phyloP scores from a whole-genome alignment of 805 yeast species.

The Pichia eremophila region DNA sequence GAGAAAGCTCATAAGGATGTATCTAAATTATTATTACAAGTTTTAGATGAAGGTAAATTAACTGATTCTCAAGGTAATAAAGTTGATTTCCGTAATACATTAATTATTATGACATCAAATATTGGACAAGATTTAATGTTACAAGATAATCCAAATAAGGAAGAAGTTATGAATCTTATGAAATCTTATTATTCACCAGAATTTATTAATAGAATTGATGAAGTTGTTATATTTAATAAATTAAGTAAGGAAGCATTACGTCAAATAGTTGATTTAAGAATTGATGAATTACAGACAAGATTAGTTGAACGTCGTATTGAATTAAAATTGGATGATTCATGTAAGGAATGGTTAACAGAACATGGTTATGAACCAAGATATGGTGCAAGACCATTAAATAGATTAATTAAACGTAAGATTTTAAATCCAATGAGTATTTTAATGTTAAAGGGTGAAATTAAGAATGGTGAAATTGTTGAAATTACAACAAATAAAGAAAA shows the following conservation, averaged over 20 bases:
- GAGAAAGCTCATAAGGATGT: conserved; percentile 96
- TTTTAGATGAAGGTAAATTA: conserved; percentile 86
- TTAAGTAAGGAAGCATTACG: conserved; percentile 67
- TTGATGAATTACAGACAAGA: conserved; percentile 72
- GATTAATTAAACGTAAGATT: conserved; percentile 75
- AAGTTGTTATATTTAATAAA: conserved; percentile 86
- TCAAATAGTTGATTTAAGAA: conserved; percentile 76
- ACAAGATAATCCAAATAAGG: conserved; percentile 55
- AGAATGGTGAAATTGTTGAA: conserved; percentile 42
- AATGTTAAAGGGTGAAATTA: conserved; percentile 72
- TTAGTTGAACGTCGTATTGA: conserved; percentile 69
- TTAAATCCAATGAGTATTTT: conserved; percentile 81
- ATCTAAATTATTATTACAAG: conserved; percentile 84
- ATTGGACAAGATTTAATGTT: conserved; percentile 88
- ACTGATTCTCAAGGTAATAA: conserved; percentile 94
- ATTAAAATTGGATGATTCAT: conserved; percentile 42
- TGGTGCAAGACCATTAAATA: conserved; percentile 94
- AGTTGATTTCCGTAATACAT: conserved; percentile 89
- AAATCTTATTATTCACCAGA: conserved; percentile 82
- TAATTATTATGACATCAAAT: conserved; percentile 93
- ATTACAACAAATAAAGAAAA: conserved; percentile 4
- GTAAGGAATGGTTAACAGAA: conserved; percentile 70
- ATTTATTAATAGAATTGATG: conserved; percentile 89
- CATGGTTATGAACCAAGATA: conserved; percentile 86
- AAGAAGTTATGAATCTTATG: conserved; percentile 57